Conservation (phyloP, 2,329 filamentous ascomycete species). For the Lachnellula hyalina region DNA sequence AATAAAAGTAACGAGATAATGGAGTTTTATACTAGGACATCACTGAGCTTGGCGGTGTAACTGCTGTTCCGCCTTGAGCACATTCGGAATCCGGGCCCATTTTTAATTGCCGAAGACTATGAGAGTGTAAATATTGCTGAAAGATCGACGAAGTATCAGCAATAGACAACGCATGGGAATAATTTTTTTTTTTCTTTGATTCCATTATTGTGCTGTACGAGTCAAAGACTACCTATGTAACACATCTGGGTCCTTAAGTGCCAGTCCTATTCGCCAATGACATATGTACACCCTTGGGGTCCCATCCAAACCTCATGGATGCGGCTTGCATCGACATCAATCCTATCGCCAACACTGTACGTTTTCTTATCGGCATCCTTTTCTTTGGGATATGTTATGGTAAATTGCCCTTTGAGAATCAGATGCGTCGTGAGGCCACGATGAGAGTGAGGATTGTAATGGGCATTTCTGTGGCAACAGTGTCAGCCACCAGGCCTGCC, state of each 20-base stretch:
- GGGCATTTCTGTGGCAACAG: slow-evolving; percentile 47
- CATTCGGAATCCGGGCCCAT: no score
- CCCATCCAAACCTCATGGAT: slow-evolving; percentile 69
- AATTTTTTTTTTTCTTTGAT: no score
- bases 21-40: no score
- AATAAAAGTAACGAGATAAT: background rate
- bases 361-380: slow-evolving; percentile 48
- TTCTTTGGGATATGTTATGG: slow-evolving; percentile 61
- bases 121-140: no score
- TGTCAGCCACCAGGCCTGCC: slow-evolving; percentile 12
- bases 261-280: slow-evolving; percentile 49
- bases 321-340: slow-evolving; percentile 61
- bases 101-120: no score
- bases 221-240: no score
- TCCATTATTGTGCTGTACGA: no score
- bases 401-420: slow-evolving; percentile 59
- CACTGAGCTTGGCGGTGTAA: no score
- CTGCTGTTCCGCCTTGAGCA: no score
- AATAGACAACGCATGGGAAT: no score
- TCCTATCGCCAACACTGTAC: slow-evolving; percentile 53
- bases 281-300: slow-evolving; percentile 60
- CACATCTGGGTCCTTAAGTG: no score
- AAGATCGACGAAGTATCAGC: no score
- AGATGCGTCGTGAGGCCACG: slow-evolving; percentile 62
- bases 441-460: slow-evolving; percentile 66